Conservation (phyloP, 2,329 filamentous ascomycete genomes). For the Lecanosticta acicola region DNA sequence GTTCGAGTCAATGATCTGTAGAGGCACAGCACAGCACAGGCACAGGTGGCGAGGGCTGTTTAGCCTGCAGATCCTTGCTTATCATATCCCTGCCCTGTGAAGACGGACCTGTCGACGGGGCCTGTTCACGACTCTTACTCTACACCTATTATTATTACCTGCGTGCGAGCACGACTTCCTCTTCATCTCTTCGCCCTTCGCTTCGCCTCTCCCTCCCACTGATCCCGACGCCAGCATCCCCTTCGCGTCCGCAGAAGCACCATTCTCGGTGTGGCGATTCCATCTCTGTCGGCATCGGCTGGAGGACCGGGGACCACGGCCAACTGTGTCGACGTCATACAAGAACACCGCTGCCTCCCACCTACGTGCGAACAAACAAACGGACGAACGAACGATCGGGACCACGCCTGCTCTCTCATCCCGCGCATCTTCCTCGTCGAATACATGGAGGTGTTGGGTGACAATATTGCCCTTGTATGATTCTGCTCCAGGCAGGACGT, state of each 20-base stretch:
- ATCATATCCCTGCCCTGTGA: not conserved
- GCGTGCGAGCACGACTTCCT: not conserved
- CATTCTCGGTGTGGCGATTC: not conserved
- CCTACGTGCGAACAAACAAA: not conserved
- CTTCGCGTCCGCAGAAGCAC: not conserved
- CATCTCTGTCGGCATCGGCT: not conserved
- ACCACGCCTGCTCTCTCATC: not conserved
- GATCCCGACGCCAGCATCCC: too few relatives aligned
- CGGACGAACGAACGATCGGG: not conserved
- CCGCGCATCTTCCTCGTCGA: not conserved
- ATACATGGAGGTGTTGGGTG: slow-evolving; percentile 17
- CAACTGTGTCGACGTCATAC: not conserved
- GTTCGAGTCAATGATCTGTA: not conserved
- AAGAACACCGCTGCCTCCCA: not conserved
- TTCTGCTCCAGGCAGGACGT: slow-evolving; percentile 8
- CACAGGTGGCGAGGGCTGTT: not conserved
- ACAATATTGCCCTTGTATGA: slow-evolving; percentile 10
- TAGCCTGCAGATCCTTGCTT: slow-evolving; percentile 1
- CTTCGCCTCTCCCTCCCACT: too few relatives aligned
- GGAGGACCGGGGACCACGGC: slow-evolving; percentile 3
- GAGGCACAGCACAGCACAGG: too few relatives aligned
- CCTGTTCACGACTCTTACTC: not conserved
- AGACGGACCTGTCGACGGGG: not conserved
- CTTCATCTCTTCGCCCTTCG: not conserved
- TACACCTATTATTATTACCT: not conserved